Percentiles rank a stretch among this genome's conserved stretches.
Conservation (phyloP, 2,329 filamentous ascomycete species). For the Ascochyta lentis region DNA sequence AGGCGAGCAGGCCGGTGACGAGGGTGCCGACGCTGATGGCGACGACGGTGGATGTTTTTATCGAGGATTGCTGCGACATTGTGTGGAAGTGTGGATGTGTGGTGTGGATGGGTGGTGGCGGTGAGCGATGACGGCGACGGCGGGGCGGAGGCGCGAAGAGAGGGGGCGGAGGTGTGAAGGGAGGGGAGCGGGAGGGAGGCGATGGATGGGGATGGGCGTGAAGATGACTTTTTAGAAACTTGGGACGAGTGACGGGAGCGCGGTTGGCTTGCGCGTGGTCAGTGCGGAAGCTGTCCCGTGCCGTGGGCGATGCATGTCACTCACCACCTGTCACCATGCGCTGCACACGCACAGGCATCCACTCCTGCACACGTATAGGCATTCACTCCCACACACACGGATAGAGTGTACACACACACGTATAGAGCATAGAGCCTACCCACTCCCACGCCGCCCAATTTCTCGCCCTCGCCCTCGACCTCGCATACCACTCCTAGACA, state of each 20-base stretch:
- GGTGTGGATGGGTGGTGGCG: conserved; percentile 1
- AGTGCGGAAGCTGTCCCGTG: conserved; percentile 11
- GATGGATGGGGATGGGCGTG: background rate
- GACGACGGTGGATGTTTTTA: conserved; percentile 65
- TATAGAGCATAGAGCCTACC: background rate
- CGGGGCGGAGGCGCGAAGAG: no score
- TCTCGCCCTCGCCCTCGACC: no score
- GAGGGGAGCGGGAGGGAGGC: conserved; percentile 1
- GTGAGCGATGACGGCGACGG: conserved; percentile 10
- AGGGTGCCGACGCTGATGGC: conserved; percentile 65
- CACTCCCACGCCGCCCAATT: no score
- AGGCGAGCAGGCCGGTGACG: conserved; percentile 66
- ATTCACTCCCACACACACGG: background rate
- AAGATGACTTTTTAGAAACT: conserved; percentile 8
- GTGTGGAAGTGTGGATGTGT: conserved; percentile 11
- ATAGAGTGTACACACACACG: background rate
- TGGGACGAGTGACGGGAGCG: background rate
- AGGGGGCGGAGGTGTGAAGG: conserved; percentile 3
- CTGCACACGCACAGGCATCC: background rate
- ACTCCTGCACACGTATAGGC: no score
- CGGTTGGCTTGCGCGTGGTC: background rate
- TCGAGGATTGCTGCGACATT: conserved; percentile 46
- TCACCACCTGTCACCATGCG: conserved; percentile 1
- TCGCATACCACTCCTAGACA: no score
- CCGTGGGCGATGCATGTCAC: background rate